Conservation (phyloP, 306 rosid species). For the Prinsepia uniflora region DNA sequence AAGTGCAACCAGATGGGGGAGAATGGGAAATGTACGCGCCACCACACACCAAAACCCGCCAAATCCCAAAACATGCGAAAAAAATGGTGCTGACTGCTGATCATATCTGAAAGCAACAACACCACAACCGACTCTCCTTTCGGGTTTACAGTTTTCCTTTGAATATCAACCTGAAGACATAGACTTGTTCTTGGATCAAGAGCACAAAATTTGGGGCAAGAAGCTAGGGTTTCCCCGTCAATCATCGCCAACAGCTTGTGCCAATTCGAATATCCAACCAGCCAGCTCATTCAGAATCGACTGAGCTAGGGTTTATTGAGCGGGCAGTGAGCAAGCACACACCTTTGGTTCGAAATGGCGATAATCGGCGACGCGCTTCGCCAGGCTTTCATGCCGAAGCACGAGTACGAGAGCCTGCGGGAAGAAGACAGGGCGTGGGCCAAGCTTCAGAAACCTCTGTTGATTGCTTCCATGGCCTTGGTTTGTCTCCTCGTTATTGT, state of each 20-base stretch:
- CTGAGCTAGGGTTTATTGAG: background rate
- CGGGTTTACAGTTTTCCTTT: background rate
- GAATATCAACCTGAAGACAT: too few relatives aligned
- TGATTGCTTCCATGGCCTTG: constrained; percentile 22
- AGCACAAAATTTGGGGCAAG: constrained; percentile 9
- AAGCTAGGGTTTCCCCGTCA: background rate
- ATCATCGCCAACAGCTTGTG: background rate
- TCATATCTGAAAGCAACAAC: constrained; percentile 7
- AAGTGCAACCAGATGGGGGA: background rate
- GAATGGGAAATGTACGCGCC: constrained; percentile 20
- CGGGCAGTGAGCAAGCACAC: background rate
- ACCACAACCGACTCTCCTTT: background rate
- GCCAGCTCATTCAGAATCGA: background rate
- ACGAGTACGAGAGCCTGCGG: constrained; percentile 75
- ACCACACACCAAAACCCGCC: constrained; percentile 14
- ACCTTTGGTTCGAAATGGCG: constrained; percentile 41
- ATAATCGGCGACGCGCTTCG: constrained; percentile 90
- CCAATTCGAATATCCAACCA: background rate
- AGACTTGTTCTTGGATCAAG: background rate
- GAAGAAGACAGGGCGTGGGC: constrained; percentile 88
- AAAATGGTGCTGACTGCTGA: background rate
- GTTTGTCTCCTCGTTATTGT: constrained; percentile 39
- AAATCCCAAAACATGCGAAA: constrained; percentile 7
- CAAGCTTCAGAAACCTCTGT: constrained; percentile 70
- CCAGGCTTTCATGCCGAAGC: constrained; percentile 93